Base-by-base conservation (phyloP, 1,284 basidiomycete species). In the Flammula alnicola region DNA sequence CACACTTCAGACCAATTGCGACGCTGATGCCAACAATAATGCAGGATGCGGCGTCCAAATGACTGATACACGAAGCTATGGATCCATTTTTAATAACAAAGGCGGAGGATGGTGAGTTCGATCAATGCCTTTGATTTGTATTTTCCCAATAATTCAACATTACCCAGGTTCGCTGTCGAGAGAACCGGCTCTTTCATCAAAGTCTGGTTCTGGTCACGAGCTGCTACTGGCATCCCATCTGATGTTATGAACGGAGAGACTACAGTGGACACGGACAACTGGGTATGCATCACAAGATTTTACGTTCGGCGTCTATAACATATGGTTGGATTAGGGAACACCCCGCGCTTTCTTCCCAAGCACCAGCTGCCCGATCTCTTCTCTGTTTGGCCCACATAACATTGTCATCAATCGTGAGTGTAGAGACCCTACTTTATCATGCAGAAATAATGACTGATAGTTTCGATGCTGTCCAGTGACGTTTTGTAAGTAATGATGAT, bases 11-110 rank as follows among this genome's bases (percentile, higher is more conserved):
- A 75, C 69, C 22, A 71, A 85, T 58, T 92, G 89, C 60, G 74
- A 84, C 51, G 73, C 75, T 3, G 72, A 75, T 19, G 71, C 71
- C 5, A 81, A 77, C 26, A 69, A 69, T 53, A 90, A 90, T 58
- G 65, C 72, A 0, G 86, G 86, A 0, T 91, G 88, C 57, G 81
- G 83, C n/a, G 85, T 89, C 17, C 61, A 69, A 19, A 58, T 79
- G 31, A 63, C 56, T 41, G 74, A 72, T 39, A 41, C 61, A 0
- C 69, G 71, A 39, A 84, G 78, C 57, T 88, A 79, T 57, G 86
- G 86, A 0, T 77, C 81, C 0, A 53, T 61, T 3, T 86, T 88
- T 69, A 87, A 89, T 62, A 56, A 58, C 11, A 74, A 73, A 25
- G 81, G 83, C 11, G 87, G 86, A 27, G 84, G 84, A 57, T 86